Evolutionary conservation across 2,329 filamentous ascomycete species (phyloP), one percentile per base, ranked within the genome.

Genomic region (Fusarium gaditjirri): DNA sequence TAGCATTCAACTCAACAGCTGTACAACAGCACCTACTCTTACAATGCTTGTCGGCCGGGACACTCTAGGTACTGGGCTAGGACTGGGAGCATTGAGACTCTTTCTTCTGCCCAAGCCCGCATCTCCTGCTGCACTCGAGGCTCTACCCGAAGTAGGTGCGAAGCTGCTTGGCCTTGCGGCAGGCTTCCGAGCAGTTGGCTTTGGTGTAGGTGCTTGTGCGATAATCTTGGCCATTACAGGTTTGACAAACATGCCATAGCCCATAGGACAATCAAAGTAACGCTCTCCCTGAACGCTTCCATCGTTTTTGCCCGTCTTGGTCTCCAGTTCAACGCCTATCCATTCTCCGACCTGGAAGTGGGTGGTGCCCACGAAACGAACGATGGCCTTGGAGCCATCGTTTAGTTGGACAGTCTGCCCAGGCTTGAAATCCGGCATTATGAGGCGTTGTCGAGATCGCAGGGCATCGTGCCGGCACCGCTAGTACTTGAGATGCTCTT

Each of bases 221-320:
- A 92, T 81, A 71, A 91, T 84, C 17, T 86, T 87, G 54, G 96
- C 86, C 64, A 91, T 91, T 59, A 88, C 84, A 35, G 94, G 91
- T 70, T 93, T 89, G 61, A 98, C 89, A 78, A 99, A 98, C 90
- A 99, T 96, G 78, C 91, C 91, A 72, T 86, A 86, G 43, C 86
- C 94, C 89, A 88, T 91, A 82, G 79, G 87, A 83, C 95, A 98
- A 54, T 95, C 90, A 76, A 97, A 98, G 80, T 98, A 98, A 25
- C 94, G 87, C 79, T 94, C 89, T 69, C 94, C 95, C 81, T 95
- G 90, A 50, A 98, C 94, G 61, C 93, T 92, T 72, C 95, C 95
- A 86, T 98, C 94, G 77, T 98, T 98, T 85, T 98, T 98, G 36
- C 96, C 95, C 25, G 88, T 89, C 58, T 91, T 86, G 50, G 94